Conservation (phyloP, 768 basidiomycete genomes). For the Auricularia heimuer region DNA sequence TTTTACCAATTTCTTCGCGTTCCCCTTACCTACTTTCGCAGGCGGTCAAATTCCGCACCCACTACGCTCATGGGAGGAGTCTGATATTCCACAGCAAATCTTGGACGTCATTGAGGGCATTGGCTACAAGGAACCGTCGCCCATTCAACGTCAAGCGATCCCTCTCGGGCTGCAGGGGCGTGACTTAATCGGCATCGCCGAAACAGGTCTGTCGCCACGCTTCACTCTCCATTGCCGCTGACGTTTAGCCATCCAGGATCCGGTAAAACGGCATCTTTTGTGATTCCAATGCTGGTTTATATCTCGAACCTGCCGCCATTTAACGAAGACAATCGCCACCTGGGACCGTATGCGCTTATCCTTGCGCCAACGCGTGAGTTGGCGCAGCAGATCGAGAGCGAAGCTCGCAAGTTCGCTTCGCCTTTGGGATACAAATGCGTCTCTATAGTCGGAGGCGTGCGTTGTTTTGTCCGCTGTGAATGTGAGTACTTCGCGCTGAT, state of each 20-base stretch:
- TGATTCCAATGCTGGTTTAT: conserved; percentile 95
- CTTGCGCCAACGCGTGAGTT: conserved; percentile 96
- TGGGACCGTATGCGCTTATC: conserved; percentile 90
- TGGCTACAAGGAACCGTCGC: conserved; percentile 94
- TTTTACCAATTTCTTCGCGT: not conserved
- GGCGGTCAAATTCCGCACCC: conserved; percentile 93
- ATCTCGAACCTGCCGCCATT: conserved; percentile 79
- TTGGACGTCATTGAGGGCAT: conserved; percentile 79
- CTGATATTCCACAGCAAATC: conserved; percentile 66
- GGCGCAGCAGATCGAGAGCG: conserved; percentile 93
- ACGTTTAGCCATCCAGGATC: conserved; percentile 50
- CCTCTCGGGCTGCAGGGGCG: conserved; percentile 96
- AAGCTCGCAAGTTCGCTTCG: conserved; percentile 83
- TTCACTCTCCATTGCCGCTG: not conserved
- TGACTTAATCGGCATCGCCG: conserved; percentile 96
- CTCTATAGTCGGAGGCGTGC: conserved; percentile 93
- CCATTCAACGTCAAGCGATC: conserved; percentile 97
- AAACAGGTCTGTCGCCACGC: conserved; percentile 60
- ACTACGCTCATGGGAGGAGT: conserved; percentile 86
- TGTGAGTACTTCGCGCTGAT: conserved; percentile 11
- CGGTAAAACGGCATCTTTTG: conserved; percentile 97
- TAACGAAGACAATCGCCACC: conserved; percentile 85
- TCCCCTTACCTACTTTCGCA: conserved; percentile 20
- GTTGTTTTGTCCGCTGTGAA: conserved; percentile 20
- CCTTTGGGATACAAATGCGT: conserved; percentile 90